phyloP scores from a whole-genome alignment of 306 rosid genomes.

The Vigna nakashimae region DNA sequence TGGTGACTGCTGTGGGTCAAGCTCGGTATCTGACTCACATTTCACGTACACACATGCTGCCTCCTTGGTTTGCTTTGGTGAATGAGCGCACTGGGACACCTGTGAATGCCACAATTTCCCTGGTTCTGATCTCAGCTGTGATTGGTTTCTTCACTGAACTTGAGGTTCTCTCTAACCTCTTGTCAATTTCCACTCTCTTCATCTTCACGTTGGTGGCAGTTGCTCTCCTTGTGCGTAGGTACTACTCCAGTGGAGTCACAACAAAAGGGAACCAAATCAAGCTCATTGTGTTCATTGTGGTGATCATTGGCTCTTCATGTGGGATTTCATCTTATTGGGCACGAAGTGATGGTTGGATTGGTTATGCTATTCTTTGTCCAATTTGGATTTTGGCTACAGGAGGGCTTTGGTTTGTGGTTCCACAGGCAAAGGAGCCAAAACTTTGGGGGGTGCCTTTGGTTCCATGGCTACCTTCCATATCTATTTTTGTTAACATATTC shows the following conservation, averaged over 20 bases:
- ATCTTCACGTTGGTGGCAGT: constrained; percentile 71
- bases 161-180: constrained; percentile 7
- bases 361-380: constrained; percentile 49
- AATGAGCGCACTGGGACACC: constrained; percentile 67
- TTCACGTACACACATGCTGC: constrained; percentile 79
- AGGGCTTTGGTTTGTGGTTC: constrained; percentile 57
- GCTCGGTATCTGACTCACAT: constrained; percentile 79
- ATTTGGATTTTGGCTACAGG: constrained; percentile 58
- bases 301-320: constrained; percentile 54
- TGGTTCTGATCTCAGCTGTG: constrained; percentile 54
- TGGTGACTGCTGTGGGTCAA: constrained; percentile 68
- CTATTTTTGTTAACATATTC: constrained; percentile 69
- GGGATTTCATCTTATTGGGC: constrained; percentile 59
- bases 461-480: constrained; percentile 74
- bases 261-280: constrained; percentile 40
- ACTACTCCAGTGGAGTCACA: constrained; percentile 59
- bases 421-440: constrained; percentile 61
- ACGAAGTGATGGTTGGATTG: constrained; percentile 45
- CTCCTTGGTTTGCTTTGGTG: constrained; percentile 72
- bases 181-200: constrained; percentile 18
- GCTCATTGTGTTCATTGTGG: constrained; percentile 49
- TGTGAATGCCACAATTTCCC: constrained; percentile 58
- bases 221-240: constrained; percentile 67
- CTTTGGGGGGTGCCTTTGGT: constrained; percentile 80
- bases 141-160: constrained; percentile 15